Evolutionary conservation across 139 green algal genomes (phyloP).

Genomic region (Astrephomene gubernaculifera): DNA sequence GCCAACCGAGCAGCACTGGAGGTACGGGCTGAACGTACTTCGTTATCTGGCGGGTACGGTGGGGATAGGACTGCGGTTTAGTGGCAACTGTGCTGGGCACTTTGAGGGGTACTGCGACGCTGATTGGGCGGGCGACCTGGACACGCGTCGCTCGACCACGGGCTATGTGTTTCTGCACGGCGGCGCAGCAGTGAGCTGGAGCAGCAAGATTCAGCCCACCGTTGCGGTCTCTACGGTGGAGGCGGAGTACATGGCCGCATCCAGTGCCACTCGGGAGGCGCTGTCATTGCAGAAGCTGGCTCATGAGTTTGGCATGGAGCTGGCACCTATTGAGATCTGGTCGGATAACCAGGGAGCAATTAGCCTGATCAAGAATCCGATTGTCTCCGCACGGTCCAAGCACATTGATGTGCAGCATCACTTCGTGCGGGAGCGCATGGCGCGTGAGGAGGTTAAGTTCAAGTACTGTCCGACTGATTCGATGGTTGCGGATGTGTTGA

Average conservation of each 20-base stretch:
- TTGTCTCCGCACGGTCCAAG: neutral
- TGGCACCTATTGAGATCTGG: neutral
- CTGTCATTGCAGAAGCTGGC: neutral
- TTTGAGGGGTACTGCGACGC: constrained; percentile 12
- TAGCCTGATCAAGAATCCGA: neutral
- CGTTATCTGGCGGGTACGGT: neutral
- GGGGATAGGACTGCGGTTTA: neutral
- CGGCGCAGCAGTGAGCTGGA: neutral
- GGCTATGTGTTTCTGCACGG: neutral
- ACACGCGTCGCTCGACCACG: constrained; percentile 13
- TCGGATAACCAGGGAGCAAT: neutral
- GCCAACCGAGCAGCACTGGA: neutral
- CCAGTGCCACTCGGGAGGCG: neutral
- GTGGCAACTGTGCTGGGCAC: neutral
- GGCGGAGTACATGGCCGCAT: neutral
- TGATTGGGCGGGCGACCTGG: constrained; percentile 22
- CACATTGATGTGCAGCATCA: neutral
- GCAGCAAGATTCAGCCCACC: neutral
- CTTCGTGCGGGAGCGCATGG: neutral
- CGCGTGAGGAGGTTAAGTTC: no score
- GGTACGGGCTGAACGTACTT: neutral
- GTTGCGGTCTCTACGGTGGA: neutral
- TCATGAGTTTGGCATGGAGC: neutral
- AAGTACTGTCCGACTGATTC: no score
- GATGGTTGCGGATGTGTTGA: no score